Conservation (phyloP, 1,139 yeast genomes). For the Arxiozyma bovina region DNA sequence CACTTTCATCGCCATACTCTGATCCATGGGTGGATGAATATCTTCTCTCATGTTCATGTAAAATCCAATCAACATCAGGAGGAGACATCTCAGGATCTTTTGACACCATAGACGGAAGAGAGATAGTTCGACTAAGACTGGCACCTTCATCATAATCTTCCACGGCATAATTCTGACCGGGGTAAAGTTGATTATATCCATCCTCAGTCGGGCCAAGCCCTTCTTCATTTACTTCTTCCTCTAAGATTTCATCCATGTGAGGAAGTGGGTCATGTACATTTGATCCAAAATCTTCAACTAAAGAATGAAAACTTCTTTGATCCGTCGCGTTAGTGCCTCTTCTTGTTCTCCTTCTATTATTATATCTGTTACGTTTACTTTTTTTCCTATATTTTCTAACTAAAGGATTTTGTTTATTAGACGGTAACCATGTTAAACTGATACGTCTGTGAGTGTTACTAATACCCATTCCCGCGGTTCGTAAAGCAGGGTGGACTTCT, state of each 20-base stretch:
- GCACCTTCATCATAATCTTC: conserved; percentile 37
- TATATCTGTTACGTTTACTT: conserved; percentile 13
- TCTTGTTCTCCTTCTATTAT: conserved; percentile 27
- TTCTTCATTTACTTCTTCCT: conserved; percentile 36
- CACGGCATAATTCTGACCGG: conserved; percentile 31
- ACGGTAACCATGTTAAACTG: conserved; percentile 53
- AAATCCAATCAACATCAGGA: conserved; percentile 52
- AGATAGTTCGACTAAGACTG: conserved; percentile 35
- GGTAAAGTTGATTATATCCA: neutral
- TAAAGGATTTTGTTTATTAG: conserved; percentile 59
- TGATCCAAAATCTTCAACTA: conserved; percentile 33
- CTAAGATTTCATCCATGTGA: conserved; percentile 34
- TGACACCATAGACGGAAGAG: conserved; percentile 56
- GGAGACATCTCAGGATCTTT: conserved; percentile 41
- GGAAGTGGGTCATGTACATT: conserved; percentile 24
- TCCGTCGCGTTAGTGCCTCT: conserved; percentile 33
- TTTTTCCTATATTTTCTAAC: conserved; percentile 44
- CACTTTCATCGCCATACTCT: conserved; percentile 19
- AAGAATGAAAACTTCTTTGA: conserved; percentile 54
- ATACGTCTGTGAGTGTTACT: conserved; percentile 38
- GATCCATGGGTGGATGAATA: conserved; percentile 35
- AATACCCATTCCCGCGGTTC: conserved; percentile 35
- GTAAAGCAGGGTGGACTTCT: conserved; percentile 31
- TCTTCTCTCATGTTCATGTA: conserved; percentile 60
- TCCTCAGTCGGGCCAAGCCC: conserved; percentile 28